Conservation (phyloP, 2,329 filamentous ascomycete species). For the Paraconiothyrium sp. region DNA sequence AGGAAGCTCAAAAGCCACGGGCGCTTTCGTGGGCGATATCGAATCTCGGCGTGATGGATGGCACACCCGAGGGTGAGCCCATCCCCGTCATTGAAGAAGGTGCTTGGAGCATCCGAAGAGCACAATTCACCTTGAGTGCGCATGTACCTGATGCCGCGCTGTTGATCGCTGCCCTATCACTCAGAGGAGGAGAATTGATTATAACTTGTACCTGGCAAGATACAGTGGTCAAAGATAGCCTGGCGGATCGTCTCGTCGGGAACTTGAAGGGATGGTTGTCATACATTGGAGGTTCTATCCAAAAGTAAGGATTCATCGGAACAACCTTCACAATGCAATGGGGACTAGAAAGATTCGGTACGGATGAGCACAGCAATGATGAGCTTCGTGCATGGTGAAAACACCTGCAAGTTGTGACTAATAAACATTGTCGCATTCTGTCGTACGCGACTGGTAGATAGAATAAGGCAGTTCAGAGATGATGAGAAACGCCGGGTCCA, state of each 20-base stretch:
- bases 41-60: constrained; percentile 1
- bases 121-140: constrained; percentile 10
- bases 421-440: too few species aligned
- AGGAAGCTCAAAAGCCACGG: neutral
- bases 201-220: constrained; percentile 13
- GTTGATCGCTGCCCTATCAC: constrained; percentile 1
- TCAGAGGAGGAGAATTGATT: constrained; percentile 9
- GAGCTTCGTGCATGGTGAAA: too few species aligned
- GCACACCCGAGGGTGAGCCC: neutral
- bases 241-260: constrained; percentile 1
- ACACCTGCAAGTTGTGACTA: too few species aligned
- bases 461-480: too few species aligned
- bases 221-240: constrained; percentile 2
- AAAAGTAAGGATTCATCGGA: too few species aligned
- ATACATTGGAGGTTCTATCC: neutral
- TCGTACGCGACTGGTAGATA: too few species aligned
- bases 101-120: neutral
- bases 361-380: too few species aligned
- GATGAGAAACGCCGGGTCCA: too few species aligned
- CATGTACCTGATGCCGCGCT: constrained; percentile 1
- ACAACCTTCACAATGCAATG: too few species aligned
- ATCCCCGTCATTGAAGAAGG: neutral
- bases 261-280: constrained; percentile 5
- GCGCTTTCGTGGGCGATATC: constrained; percentile 4
- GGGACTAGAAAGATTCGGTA: too few species aligned